Evolutionary conservation across 1,284 basidiomycete species (phyloP).

Genomic region (Sporisorium scitamineum): DNA sequence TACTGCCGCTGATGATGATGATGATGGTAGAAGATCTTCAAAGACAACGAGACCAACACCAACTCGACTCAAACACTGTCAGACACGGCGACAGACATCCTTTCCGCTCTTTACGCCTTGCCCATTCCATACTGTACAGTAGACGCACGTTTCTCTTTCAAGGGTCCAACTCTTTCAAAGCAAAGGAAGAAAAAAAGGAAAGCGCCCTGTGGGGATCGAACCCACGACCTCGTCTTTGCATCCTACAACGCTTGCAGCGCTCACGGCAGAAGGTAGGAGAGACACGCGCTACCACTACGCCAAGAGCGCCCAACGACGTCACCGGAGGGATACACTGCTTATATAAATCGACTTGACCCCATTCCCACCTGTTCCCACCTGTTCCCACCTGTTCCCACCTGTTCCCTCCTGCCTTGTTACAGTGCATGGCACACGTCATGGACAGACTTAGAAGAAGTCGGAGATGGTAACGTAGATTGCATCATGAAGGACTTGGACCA

Average conservation of each 20-base stretch:
- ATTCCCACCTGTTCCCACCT: too few species aligned
- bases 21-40: not conserved
- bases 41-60: not conserved
- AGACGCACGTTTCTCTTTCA: too few species aligned
- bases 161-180: constrained; percentile 14
- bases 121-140: too few species aligned
- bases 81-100: not conserved
- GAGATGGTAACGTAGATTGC: not conserved
- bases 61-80: not conserved
- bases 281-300: constrained; percentile 53
- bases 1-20: not conserved
- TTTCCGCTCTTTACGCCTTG: not conserved
- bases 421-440: not conserved
- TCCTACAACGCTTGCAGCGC: constrained; percentile 7
- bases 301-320: constrained; percentile 33
- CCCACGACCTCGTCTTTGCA: constrained; percentile 49
- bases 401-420: too few species aligned
- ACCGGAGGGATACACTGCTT: not conserved
- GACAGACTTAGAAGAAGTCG: too few species aligned
- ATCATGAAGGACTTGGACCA: not conserved
- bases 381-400: too few species aligned
- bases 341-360: too few species aligned
- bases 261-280: constrained; percentile 24
- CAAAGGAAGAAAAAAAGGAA: not conserved
- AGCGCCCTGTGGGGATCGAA: constrained; percentile 54